Evolutionary conservation across 768 basidiomycete species (phyloP).

Genomic region (Macrolepiota fuliginosa): DNA sequence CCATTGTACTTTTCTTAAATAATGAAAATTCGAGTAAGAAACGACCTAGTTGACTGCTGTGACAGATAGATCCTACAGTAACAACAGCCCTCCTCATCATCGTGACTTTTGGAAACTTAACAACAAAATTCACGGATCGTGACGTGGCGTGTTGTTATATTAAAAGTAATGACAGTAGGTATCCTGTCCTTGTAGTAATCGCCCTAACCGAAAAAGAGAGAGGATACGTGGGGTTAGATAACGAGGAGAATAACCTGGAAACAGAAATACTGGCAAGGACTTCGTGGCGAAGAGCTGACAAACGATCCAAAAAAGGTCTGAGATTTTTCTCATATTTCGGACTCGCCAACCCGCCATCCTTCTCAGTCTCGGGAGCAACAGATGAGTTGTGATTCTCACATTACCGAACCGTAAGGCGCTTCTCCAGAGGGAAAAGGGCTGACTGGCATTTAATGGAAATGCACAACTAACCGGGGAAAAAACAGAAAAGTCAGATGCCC

Average conservation of each 20-base stretch:
- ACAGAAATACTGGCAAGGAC: constrained; percentile 71
- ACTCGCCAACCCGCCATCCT: constrained; percentile 66
- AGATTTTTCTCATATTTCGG: constrained; percentile 1
- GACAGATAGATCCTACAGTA: no score
- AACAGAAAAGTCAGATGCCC: constrained; percentile 28
- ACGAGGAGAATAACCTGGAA: constrained; percentile 39
- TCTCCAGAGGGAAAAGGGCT: constrained; percentile 9
- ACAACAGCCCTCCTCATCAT: no score
- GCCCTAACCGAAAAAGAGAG: constrained; percentile 34
- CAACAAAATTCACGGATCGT: no score
- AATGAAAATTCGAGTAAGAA: no score
- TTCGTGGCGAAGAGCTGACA: constrained; percentile 67
- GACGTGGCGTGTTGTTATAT: no score
- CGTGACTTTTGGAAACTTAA: no score
- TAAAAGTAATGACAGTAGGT: no score
- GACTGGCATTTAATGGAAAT: constrained; percentile 22
- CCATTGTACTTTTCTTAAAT: no score
- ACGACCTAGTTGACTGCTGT: no score
- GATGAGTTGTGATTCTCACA: no score
- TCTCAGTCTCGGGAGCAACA: no score
- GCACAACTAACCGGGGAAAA: constrained; percentile 20
- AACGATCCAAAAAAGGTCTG: neutral
- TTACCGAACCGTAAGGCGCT: no score
- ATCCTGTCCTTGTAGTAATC: constrained; percentile 76
- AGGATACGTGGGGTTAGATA: constrained; percentile 10